Percentiles rank a stretch among this genome's conserved stretches.
Conservation (phyloP, 2,329 filamentous ascomycete genomes). For the Chrysosporium keratinophilum region DNA sequence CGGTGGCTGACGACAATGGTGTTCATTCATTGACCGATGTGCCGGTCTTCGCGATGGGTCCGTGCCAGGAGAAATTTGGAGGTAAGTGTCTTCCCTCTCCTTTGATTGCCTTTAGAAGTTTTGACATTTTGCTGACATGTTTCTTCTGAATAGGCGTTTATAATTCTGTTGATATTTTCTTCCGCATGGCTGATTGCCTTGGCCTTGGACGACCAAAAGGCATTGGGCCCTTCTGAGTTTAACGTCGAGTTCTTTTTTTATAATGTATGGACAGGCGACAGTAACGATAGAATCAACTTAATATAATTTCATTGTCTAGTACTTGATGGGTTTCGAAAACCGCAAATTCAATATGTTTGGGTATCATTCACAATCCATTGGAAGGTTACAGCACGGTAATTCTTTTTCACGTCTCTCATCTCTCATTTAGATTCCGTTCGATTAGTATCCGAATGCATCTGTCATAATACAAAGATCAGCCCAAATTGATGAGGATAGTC, state of each 20-base stretch:
- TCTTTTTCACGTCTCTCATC: neutral
- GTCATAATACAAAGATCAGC: neutral
- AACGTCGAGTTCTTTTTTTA: neutral
- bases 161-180: slow-evolving; percentile 34
- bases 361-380: neutral
- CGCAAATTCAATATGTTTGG: neutral
- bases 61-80: slow-evolving; percentile 66
- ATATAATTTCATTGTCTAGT: slow-evolving; percentile 1
- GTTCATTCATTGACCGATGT: slow-evolving; percentile 71
- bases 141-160: slow-evolving; percentile 21
- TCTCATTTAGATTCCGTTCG: neutral
- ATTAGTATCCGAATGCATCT: slow-evolving; percentile 11
- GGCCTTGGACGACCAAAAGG: slow-evolving; percentile 20
- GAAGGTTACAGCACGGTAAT: neutral
- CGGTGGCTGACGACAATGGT: slow-evolving; percentile 52
- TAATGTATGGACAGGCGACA: slow-evolving; percentile 1
- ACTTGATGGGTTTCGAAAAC: neutral
- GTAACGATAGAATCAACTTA: neutral
- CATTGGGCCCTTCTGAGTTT: neutral
- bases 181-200: slow-evolving; percentile 32
- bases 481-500: neutral
- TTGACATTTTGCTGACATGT: neutral
- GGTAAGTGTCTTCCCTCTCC: slow-evolving; percentile 36
- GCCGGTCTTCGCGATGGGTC: slow-evolving; percentile 66
- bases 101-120: neutral